Conservation (phyloP, 495 filamentous ascomycete genomes). For the Elaphomyces granulatus region DNA sequence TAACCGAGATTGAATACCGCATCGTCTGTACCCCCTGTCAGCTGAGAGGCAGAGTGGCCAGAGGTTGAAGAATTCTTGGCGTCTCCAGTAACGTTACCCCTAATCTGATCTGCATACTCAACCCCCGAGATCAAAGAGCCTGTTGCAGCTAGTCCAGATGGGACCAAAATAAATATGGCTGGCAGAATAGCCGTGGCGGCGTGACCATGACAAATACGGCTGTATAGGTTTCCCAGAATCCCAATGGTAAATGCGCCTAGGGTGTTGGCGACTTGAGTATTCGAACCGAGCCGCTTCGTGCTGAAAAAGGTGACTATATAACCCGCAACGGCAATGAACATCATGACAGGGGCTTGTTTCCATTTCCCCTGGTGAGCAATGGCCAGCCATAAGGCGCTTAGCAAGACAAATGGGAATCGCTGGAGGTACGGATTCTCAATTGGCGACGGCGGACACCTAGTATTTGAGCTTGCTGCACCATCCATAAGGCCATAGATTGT, state of each 20-base stretch:
- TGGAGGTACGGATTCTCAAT: constrained; percentile 22
- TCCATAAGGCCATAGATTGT: constrained; percentile 76
- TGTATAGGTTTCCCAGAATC: constrained; percentile 71
- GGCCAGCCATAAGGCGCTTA: constrained; percentile 64
- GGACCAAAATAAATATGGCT: constrained; percentile 88
- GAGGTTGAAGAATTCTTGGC: constrained; percentile 8
- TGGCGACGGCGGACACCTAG: constrained; percentile 37
- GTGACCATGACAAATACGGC: constrained; percentile 60
- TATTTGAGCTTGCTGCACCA: constrained; percentile 49
- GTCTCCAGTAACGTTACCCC: constrained; percentile 30
- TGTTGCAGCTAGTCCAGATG: constrained; percentile 64
- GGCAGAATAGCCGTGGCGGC: constrained; percentile 77
- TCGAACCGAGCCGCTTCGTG: constrained; percentile 47
- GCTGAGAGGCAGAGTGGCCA: background rate
- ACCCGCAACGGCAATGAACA: constrained; percentile 60
- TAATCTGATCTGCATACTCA: constrained; percentile 57
- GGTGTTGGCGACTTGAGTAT: constrained; percentile 65
- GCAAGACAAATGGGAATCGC: constrained; percentile 46
- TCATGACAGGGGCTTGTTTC: constrained; percentile 70
- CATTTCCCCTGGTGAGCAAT: constrained; percentile 76
- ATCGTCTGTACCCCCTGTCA: background rate
- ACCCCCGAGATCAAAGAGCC: constrained; percentile 72
- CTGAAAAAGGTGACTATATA: constrained; percentile 71
- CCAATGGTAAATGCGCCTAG: constrained; percentile 75
- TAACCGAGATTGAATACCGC: constrained; percentile 34